Percentiles rank a stretch among this genome's conserved stretches.
Evolutionary conservation across 2,329 filamentous ascomycete species (phyloP).

Genomic region (Colletotrichum camelliae): DNA sequence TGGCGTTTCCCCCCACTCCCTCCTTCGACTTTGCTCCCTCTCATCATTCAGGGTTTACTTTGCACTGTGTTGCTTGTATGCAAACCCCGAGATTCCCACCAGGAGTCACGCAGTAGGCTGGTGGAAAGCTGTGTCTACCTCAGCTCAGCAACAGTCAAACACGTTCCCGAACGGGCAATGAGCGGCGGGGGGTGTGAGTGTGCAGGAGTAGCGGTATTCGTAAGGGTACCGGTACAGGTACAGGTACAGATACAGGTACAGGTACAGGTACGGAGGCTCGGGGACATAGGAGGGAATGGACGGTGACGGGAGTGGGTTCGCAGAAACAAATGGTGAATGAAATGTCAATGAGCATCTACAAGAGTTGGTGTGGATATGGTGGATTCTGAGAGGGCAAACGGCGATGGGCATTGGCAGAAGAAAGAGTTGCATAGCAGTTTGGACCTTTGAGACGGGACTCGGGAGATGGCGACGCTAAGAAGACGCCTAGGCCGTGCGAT

Average conservation of each 20-base stretch:
- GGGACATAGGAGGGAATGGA: not conserved
- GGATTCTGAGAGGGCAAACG: not conserved
- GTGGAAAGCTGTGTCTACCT: not conserved
- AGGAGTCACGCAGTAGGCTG: not conserved
- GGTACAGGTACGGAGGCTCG: not conserved
- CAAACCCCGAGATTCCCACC: conserved; percentile 15
- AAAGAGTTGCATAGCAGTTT: conserved; percentile 4
- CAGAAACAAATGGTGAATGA: not conserved
- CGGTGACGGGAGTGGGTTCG: not conserved
- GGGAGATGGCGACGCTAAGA: conserved; percentile 8
- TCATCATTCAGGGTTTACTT: conserved; percentile 5
- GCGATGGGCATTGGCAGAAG: not conserved
- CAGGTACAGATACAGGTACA: not conserved
- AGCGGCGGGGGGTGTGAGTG: not conserved
- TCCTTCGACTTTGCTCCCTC: not conserved
- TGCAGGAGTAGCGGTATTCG: not conserved
- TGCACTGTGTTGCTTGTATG: not conserved
- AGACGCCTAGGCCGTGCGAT: not conserved
- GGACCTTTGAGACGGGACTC: not conserved
- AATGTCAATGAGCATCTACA: not conserved
- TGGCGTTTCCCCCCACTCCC: not conserved
- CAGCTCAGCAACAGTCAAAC: conserved; percentile 14
- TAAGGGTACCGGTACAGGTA: not conserved
- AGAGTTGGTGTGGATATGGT: not conserved
- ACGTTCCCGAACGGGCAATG: not conserved